Conservation (phyloP, 768 basidiomycete genomes). For the Boletus rubropictus region DNA sequence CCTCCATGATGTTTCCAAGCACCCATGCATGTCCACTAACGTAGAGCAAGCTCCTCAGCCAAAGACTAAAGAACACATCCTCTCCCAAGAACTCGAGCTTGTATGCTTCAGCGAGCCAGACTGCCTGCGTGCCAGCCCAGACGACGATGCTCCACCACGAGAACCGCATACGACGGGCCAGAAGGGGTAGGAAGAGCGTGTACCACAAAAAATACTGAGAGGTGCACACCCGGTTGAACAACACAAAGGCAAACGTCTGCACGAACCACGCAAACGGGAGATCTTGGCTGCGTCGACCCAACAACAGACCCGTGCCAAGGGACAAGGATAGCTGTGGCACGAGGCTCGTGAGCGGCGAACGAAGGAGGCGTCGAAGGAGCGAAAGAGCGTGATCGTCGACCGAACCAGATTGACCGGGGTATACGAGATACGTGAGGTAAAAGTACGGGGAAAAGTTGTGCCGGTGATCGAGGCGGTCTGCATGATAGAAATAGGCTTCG, state of each 20-base stretch:
- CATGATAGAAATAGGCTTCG: conserved; percentile 91
- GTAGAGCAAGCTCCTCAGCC: conserved; percentile 74
- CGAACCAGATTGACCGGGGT: conserved; percentile 40
- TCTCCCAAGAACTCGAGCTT: conserved; percentile 81
- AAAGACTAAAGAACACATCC: conserved; percentile 66
- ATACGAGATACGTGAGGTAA: conserved; percentile 87
- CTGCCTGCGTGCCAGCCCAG: conserved; percentile 76
- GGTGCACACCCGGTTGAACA: conserved; percentile 98
- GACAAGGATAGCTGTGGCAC: conserved; percentile 75
- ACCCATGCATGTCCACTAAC: conserved; percentile 78
- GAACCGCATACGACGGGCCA: conserved; percentile 63
- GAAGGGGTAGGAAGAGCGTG: conserved; percentile 77
- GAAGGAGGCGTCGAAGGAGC: conserved; percentile 41
- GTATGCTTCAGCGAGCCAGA: conserved; percentile 93
- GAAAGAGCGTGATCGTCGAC: conserved; percentile 18
- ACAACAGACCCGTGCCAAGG: conserved; percentile 65
- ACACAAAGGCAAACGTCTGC: conserved; percentile 86
- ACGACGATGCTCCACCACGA: conserved; percentile 42
- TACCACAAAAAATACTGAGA: conserved; percentile 99
- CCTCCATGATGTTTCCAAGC: conserved; percentile 55
- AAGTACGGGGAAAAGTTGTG: conserved; percentile 99
- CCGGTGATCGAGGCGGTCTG: conserved; percentile 87
- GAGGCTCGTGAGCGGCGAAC: conserved; percentile 78
- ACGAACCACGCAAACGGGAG: conserved; percentile 85
- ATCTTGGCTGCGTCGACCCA: conserved; percentile 53